These are phyloP conservation scores for Monosporozyma solicola DNA, from an alignment of 805 yeast species.

Conservation along the genomic window DNA sequence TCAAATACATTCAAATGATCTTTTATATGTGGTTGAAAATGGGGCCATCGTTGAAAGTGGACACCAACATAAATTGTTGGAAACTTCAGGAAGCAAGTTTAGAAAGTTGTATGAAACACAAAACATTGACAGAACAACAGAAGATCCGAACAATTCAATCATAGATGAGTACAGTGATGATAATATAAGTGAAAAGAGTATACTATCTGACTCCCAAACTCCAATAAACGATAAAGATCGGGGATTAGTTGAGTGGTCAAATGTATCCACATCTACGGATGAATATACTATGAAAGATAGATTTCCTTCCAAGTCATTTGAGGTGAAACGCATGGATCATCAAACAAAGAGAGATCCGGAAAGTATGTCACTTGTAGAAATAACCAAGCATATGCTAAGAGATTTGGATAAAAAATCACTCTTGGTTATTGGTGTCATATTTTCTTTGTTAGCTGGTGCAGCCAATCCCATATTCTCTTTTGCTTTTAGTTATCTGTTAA, in stretches of 20 bases:
- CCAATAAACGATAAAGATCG: neutral
- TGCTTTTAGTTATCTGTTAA: conserved; percentile 60
- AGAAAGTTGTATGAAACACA: conserved; percentile 5
- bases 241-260: neutral
- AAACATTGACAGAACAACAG: neutral
- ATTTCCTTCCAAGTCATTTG: neutral
- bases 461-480: conserved; percentile 72
- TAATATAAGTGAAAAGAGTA: neutral
- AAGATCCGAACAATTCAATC: neutral
- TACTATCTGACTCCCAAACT: neutral
- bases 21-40: conserved; percentile 47
- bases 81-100: conserved; percentile 7
- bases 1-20: conserved; percentile 49
- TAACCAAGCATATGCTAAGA: conserved; percentile 25
- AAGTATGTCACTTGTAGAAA: conserved; percentile 21
- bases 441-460: conserved; percentile 50
- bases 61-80: conserved; percentile 27
- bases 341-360: conserved; percentile 2
- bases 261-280: neutral
- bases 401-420: conserved; percentile 22
- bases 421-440: conserved; percentile 42
- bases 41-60: conserved; percentile 50
- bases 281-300: neutral
- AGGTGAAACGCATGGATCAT: neutral
- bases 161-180: conserved; percentile 1